Evolutionary conservation across 2,329 filamentous ascomycete species (phyloP), one percentile per base, ranked within the genome.

Genomic region (Trichoderma semiorbis): DNA sequence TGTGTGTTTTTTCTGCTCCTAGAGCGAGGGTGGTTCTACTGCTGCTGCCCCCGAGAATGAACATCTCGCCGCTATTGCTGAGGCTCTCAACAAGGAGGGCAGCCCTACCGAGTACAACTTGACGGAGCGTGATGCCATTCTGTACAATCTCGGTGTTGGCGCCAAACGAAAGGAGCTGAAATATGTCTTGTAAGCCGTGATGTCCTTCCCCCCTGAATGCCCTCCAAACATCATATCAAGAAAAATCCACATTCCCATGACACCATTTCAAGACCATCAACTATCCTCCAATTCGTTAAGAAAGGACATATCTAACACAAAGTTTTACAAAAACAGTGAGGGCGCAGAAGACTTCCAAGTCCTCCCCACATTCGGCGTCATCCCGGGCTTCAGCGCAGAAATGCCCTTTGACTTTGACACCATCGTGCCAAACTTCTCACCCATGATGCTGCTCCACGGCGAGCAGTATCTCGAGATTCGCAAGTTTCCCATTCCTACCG

Each of bases 361-460:
- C 68, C 86, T 98, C 68, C 96, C 96, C 68, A 97, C 94, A n/a
- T 99, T 93, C 78, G 96, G 95, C 80, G 96, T 98, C 74, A 91
- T 99, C 77, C 96, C 96, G n/a, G 92, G 91, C 78, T 98, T 98
- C 85, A 92, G 92, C 83, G 91, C 94, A 73, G 87, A 92, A 75
- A 85, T 90, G 73, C 93, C 95, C 32, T 98, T 92, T 85, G 90
- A 87, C 81, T 88, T 96, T 78, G 89, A 90, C 79, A 90, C 95
- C 71, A 88, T 99, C 73, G 92, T 98, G 32, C 94, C 95, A 81
- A 97, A 98, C 87, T 99, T 98, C 87, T 94, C 90, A 47, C 95
- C 95, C 74, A 98, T 97, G 94, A 98, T 98, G 94, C 90, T 99
- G 65, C 92, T 99, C 28, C 96, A 99, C 85, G 96, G 96, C 80